Percentiles rank a stretch among this genome's conserved stretches.
Evolutionary conservation across 1,284 basidiomycete genomes (phyloP).

Genomic region (Xerocomus minutiporus): DNA sequence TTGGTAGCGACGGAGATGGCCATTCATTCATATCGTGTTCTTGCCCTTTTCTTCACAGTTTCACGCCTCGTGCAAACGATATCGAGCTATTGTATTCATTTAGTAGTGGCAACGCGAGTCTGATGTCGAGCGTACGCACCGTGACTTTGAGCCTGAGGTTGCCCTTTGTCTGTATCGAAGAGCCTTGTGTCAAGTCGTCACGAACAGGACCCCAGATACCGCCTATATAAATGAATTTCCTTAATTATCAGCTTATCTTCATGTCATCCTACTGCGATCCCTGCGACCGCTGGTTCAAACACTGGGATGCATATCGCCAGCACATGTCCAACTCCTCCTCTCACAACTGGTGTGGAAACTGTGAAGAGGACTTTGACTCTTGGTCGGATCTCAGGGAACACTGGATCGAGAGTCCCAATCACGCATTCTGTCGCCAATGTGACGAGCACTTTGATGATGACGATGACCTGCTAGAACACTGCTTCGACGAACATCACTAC

Average conservation of each 20-base stretch:
- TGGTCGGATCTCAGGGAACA: slow-evolving; percentile 21
- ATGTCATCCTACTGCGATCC: not conserved
- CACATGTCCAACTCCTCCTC: slow-evolving; percentile 21
- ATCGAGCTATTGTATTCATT: not conserved
- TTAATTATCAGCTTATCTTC: too few relatives aligned
- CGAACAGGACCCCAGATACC: slow-evolving; percentile 30
- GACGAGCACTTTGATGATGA: slow-evolving; percentile 32
- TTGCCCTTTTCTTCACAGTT: not conserved
- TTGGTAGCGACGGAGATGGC: not conserved
- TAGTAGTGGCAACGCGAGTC: slow-evolving; percentile 8
- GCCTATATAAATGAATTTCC: not conserved
- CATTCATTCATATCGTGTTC: not conserved
- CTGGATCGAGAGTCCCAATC: slow-evolving; percentile 24
- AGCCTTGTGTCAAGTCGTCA: slow-evolving; percentile 33
- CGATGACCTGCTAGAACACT: slow-evolving; percentile 32
- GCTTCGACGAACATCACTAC: slow-evolving; percentile 35
- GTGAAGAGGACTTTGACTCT: slow-evolving; percentile 21
- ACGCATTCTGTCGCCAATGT: slow-evolving; percentile 45
- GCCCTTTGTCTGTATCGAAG: slow-evolving; percentile 86
- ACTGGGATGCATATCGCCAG: slow-evolving; percentile 17
- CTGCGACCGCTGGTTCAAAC: slow-evolving; percentile 21
- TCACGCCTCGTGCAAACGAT: not conserved
- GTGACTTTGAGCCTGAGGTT: slow-evolving; percentile 95
- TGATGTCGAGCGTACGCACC: slow-evolving; percentile 66
- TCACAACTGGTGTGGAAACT: slow-evolving; percentile 22